phyloP scores from a whole-genome alignment of 2,329 filamentous ascomycete species.

The Arthrobotrys musiformis region DNA sequence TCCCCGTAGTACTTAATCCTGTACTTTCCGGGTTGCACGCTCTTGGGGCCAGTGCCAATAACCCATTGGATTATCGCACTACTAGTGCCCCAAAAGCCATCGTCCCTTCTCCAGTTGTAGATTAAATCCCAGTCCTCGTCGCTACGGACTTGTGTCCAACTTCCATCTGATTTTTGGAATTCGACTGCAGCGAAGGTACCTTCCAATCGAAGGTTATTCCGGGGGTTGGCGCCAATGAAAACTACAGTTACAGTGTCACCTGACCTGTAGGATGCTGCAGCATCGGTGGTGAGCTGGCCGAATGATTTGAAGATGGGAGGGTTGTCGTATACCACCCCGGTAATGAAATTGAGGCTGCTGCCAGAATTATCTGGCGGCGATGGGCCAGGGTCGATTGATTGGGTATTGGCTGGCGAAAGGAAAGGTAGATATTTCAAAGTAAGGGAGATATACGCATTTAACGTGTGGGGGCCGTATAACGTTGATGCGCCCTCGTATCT shows the following conservation, averaged over 20 bases:
- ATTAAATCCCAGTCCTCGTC: slow-evolving; percentile 87
- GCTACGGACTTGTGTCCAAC: slow-evolving; percentile 75
- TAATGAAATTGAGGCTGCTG: slow-evolving; percentile 81
- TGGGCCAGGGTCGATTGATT: slow-evolving; percentile 68
- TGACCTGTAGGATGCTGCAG: slow-evolving; percentile 67
- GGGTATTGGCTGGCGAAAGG: slow-evolving; percentile 68
- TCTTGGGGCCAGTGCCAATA: slow-evolving; percentile 70
- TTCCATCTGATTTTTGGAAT: slow-evolving; percentile 65
- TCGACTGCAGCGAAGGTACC: slow-evolving; percentile 82
- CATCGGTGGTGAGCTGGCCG: slow-evolving; percentile 73
- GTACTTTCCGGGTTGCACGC: slow-evolving; percentile 72
- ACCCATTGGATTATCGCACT: slow-evolving; percentile 85
- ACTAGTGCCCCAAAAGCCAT: slow-evolving; percentile 76
- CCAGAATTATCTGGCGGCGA: slow-evolving; percentile 81
- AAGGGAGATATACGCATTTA: slow-evolving; percentile 87
- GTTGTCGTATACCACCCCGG: slow-evolving; percentile 79
- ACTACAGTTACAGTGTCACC: slow-evolving; percentile 73
- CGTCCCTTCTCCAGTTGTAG: slow-evolving; percentile 80
- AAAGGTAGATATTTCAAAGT: slow-evolving; percentile 78
- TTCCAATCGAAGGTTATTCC: slow-evolving; percentile 84
- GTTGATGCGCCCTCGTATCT: slow-evolving; percentile 96
- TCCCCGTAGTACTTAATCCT: slow-evolving; percentile 86
- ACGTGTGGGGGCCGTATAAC: slow-evolving; percentile 82
- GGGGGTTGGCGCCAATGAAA: slow-evolving; percentile 88
- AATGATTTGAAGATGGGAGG: slow-evolving; percentile 74